Conservation (phyloP, 2,329 filamentous ascomycete genomes). For the Epichloe hybrida region DNA sequence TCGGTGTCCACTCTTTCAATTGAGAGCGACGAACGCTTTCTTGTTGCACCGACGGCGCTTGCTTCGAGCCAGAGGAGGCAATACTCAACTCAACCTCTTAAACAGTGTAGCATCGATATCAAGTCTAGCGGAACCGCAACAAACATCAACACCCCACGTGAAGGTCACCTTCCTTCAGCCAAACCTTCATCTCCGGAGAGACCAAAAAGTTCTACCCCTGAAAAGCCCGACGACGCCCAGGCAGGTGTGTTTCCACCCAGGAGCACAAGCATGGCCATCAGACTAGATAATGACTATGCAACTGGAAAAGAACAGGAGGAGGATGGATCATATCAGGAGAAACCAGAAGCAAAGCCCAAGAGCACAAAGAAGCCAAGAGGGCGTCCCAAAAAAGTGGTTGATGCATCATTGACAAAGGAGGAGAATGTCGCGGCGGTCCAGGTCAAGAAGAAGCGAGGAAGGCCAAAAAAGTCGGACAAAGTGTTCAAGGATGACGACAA, state of each 20-base stretch:
- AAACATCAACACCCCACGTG: conserved; percentile 22
- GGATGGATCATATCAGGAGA: conserved; percentile 5
- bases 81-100: neutral
- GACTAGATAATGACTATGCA: neutral
- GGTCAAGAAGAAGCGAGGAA: conserved; percentile 26
- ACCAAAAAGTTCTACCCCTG: neutral
- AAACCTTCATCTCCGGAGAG: neutral
- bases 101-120: conserved; percentile 3
- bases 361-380: conserved; percentile 19
- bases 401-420: conserved; percentile 5
- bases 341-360: conserved; percentile 3
- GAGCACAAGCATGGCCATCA: neutral
- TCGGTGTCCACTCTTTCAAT: conserved; percentile 10
- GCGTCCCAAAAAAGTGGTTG: conserved; percentile 16
- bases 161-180: neutral
- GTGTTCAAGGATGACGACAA: neutral
- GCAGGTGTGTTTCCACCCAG: neutral
- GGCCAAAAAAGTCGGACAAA: conserved; percentile 24
- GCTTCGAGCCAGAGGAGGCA: conserved; percentile 3
- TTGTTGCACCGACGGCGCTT: conserved; percentile 20
- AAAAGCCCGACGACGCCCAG: neutral
- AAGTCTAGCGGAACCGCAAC: conserved; percentile 21
- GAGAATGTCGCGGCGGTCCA: neutral
- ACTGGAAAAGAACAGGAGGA: conserved; percentile 5
- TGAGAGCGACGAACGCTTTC: conserved; percentile 17